These are phyloP conservation scores for Pythium insidiosum DNA, from an alignment of 352 stramenopile genomes.

Conservation along the genomic window DNA sequence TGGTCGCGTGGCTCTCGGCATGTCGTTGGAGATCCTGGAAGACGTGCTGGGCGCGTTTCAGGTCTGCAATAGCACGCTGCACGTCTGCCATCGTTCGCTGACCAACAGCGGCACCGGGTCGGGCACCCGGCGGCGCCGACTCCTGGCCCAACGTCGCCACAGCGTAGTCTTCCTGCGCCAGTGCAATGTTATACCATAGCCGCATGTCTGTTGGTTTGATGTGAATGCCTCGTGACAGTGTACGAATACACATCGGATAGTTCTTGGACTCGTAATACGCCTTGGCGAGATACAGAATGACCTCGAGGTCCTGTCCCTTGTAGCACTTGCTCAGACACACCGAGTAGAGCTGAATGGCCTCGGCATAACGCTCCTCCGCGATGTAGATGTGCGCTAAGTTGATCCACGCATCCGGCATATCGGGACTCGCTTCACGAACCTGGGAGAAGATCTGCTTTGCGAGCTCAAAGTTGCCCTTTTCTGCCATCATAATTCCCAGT, in stretches of 20 bases:
- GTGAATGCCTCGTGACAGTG: slow-evolving; percentile 71
- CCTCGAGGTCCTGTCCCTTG: slow-evolving; percentile 77
- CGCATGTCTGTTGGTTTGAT: slow-evolving; percentile 72
- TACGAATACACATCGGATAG: slow-evolving; percentile 82
- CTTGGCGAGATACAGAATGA: slow-evolving; percentile 74
- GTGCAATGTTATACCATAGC: slow-evolving; percentile 81
- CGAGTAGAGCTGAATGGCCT: slow-evolving; percentile 94
- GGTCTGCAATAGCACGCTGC: slow-evolving; percentile 79
- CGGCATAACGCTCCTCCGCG: slow-evolving; percentile 93
- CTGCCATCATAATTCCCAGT: slow-evolving; percentile 96
- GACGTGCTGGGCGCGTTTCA: slow-evolving; percentile 78
- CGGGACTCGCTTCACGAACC: slow-evolving; percentile 92
- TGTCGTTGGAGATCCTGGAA: slow-evolving; percentile 77
- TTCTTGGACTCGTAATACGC: slow-evolving; percentile 88
- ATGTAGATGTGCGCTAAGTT: slow-evolving; percentile 97
- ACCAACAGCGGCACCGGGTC: slow-evolving; percentile 27
- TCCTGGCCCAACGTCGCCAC: slow-evolving; percentile 77
- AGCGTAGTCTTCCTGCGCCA: slow-evolving; percentile 83
- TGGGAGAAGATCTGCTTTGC: slow-evolving; percentile 96
- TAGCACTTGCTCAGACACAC: slow-evolving; percentile 89
- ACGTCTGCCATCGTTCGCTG: slow-evolving; percentile 84
- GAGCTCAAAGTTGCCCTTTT: slow-evolving; percentile 95
- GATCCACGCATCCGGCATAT: slow-evolving; percentile 94
- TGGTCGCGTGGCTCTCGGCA: slow-evolving; percentile 26
- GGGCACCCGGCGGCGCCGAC: slow-evolving; percentile 23